A percentile compares a stretch with the other conserved stretches of the same genome.
Evolutionary conservation across 2,329 filamentous ascomycete genomes (phyloP).

Genomic region (Epichloe uncinata): DNA sequence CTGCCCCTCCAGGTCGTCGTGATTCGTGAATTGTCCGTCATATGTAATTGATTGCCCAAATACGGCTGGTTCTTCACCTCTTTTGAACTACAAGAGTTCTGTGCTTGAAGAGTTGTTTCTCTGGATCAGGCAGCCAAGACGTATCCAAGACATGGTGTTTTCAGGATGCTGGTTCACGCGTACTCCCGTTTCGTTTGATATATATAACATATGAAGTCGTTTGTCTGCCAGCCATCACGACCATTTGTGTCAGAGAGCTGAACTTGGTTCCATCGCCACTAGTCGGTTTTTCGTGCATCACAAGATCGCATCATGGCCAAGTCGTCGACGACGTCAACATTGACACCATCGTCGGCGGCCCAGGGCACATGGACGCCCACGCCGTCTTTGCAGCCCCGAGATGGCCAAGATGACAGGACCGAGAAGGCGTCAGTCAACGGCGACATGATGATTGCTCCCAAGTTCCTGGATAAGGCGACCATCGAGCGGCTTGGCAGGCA

Average conservation of each 20-base stretch:
- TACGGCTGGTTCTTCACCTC: background rate
- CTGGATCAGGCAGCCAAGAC: slow-evolving; percentile 5
- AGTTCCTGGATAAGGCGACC: slow-evolving; percentile 15
- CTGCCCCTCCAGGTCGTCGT: too few species aligned
- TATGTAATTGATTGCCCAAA: background rate
- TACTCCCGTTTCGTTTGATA: too few species aligned
- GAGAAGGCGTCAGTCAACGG: background rate
- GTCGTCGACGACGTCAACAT: background rate
- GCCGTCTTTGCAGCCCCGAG: background rate
- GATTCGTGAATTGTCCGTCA: background rate
- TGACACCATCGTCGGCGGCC: background rate
- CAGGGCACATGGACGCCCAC: background rate
- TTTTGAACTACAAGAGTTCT: background rate
- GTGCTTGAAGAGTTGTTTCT: background rate
- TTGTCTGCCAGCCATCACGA: too few species aligned
- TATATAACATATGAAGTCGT: too few species aligned
- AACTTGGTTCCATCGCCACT: too few species aligned
- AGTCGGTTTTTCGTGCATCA: too few species aligned
- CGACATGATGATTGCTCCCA: background rate
- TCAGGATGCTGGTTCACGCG: too few species aligned
- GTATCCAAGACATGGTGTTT: background rate
- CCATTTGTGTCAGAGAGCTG: too few species aligned
- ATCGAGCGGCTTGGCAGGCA: slow-evolving; percentile 50
- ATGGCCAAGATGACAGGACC: background rate
- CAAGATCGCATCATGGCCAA: background rate